Percentiles rank a stretch among this genome's conserved stretches.
Evolutionary conservation across 176 grass and related monocot genomes (phyloP).

Genomic region (Chloris gayana): DNA sequence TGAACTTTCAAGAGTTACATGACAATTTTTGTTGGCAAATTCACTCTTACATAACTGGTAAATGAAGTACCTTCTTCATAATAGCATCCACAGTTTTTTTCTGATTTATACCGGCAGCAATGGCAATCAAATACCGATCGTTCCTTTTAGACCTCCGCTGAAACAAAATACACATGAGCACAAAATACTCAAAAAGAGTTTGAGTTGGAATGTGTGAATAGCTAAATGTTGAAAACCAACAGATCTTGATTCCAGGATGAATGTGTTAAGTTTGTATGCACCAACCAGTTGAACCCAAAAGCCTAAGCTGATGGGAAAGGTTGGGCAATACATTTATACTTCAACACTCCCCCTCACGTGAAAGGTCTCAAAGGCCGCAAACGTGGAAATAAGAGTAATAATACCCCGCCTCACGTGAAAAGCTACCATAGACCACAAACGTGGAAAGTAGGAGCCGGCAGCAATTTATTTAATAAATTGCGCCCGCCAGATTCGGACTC

Average conservation of each 20-base stretch:
- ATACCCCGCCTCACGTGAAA: no score
- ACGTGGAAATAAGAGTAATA: no score
- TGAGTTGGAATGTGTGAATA: slow-evolving; percentile 9
- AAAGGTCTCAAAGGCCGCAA: no score
- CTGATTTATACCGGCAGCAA: slow-evolving; percentile 84
- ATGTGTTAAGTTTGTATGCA: no score
- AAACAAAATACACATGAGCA: slow-evolving; percentile 22
- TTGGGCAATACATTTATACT: no score
- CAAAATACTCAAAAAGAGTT: slow-evolving; percentile 27
- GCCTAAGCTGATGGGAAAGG: no score
- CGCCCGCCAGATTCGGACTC: no score
- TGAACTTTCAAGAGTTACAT: slow-evolving; percentile 69
- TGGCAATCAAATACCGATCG: slow-evolving; percentile 66
- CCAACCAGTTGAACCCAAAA: no score
- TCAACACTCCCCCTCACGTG: no score
- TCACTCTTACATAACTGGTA: slow-evolving; percentile 7
- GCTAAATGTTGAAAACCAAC: slow-evolving; percentile 38
- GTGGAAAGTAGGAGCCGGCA: no score
- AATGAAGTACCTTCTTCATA: slow-evolving; percentile 75
- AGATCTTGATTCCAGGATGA: slow-evolving; percentile 27
- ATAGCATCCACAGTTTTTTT: slow-evolving; percentile 80
- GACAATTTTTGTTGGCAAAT: slow-evolving; percentile 31
- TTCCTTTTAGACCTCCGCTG: slow-evolving; percentile 48
- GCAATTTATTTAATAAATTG: no score
- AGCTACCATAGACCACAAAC: no score